Evolutionary conservation across 208 protist species (phyloP).

Genomic region (Leishmania turanica): DNA sequence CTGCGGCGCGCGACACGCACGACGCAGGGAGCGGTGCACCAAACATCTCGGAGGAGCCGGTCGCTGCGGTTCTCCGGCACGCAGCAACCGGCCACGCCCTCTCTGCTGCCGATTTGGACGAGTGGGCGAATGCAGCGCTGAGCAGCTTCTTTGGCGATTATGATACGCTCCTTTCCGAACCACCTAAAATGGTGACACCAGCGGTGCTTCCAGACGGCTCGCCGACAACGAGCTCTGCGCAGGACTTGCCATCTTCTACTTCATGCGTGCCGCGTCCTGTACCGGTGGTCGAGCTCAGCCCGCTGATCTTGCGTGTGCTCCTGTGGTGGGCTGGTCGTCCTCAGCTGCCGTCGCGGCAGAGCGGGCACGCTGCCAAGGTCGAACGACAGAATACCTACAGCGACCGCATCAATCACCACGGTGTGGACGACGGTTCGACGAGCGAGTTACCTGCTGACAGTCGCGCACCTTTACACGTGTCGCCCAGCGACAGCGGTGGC

Average conservation of each 20-base stretch:
- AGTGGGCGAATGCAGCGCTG: neutral
- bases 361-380: neutral
- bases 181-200: slow-evolving; percentile 8
- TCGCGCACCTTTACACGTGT: neutral
- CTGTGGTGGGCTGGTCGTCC: slow-evolving; percentile 30
- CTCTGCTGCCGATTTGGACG: neutral
- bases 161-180: neutral
- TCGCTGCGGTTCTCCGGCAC: neutral
- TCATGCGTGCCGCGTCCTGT: neutral
- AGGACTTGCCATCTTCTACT: neutral
- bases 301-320: slow-evolving; percentile 29
- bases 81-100: neutral
- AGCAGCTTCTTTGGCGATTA: neutral
- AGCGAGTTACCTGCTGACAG: neutral
- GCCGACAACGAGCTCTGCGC: slow-evolving; percentile 2
- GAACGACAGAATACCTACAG: neutral
- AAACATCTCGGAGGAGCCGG: neutral
- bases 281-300: slow-evolving; percentile 23
- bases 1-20: neutral
- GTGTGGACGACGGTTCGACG: neutral
- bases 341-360: slow-evolving; percentile 10
- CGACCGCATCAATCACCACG: neutral
- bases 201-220: neutral
- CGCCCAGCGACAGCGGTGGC: neutral
- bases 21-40: neutral